Evolutionary conservation across 768 basidiomycete genomes (phyloP).

Genomic region (Hysterangium stoloniferum): DNA sequence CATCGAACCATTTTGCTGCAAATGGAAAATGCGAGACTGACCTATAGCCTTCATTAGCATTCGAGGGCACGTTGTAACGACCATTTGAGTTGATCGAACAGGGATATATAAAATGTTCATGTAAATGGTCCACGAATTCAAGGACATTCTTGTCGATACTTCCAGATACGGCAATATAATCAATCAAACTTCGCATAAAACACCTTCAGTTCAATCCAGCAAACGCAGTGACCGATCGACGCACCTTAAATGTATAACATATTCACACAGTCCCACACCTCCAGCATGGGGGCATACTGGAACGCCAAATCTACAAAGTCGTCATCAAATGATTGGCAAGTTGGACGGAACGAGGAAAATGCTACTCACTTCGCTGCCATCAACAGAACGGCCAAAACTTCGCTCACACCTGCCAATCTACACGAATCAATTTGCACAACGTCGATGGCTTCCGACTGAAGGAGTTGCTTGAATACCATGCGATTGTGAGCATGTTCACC

Average conservation of each 20-base stretch:
- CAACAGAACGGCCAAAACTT: conserved; percentile 81
- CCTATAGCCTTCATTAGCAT: conserved; percentile 76
- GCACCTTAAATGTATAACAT: conserved; percentile 77
- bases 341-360: not conserved
- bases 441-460: conserved; percentile 87
- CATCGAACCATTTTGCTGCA: not conserved
- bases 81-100: conserved; percentile 85
- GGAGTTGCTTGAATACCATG: conserved; percentile 88
- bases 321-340: not conserved
- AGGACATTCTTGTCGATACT: conserved; percentile 92
- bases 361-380: conserved; percentile 76
- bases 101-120: conserved; percentile 87
- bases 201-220: not conserved
- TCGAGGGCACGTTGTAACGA: conserved; percentile 78
- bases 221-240: conserved; percentile 4
- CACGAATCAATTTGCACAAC: conserved; percentile 95
- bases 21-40: conserved; percentile 22
- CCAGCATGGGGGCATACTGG: conserved; percentile 93
- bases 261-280: conserved; percentile 89
- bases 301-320: conserved; percentile 58
- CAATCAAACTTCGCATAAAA: conserved; percentile 58
- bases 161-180: conserved; percentile 87
- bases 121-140: conserved; percentile 84
- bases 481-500: conserved; percentile 94
- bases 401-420: conserved; percentile 86